These are phyloP conservation scores for Lentinula raphanica DNA, from an alignment of 768 basidiomycete genomes.

Conservation along the genomic window DNA sequence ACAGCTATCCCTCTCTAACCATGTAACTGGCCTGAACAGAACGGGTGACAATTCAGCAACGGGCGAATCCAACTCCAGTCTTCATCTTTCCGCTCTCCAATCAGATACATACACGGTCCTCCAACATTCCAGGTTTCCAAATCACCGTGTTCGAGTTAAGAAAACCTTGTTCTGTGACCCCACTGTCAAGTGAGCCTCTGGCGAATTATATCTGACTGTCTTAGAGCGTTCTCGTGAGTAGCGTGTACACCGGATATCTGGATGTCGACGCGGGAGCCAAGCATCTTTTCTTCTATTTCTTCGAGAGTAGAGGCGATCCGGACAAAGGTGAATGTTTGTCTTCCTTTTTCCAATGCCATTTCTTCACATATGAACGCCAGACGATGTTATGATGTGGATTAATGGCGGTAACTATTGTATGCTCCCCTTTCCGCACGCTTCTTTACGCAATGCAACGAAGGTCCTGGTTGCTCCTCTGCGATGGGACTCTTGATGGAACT, in stretches of 20 bases:
- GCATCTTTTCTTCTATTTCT: slow-evolving; percentile 72
- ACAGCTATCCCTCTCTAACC: background rate
- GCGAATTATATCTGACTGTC: background rate
- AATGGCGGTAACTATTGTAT: slow-evolving; percentile 40
- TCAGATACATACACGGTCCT: slow-evolving; percentile 15
- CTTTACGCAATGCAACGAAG: slow-evolving; percentile 23
- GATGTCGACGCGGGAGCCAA: slow-evolving; percentile 48
- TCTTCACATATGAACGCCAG: slow-evolving; percentile 20
- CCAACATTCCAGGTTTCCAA: slow-evolving; percentile 29
- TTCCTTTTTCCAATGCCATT: slow-evolving; percentile 18
- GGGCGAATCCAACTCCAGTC: background rate
- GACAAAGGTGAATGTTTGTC: slow-evolving; percentile 36
- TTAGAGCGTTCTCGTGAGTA: slow-evolving; percentile 8
- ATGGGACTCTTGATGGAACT: slow-evolving; percentile 69
- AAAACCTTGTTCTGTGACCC: slow-evolving; percentile 41
- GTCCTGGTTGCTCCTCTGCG: slow-evolving; percentile 49
- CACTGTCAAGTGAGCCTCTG: slow-evolving; percentile 31
- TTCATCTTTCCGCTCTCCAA: slow-evolving; percentile 4
- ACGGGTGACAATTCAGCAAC: background rate
- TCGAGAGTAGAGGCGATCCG: slow-evolving; percentile 60
- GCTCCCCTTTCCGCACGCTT: slow-evolving; percentile 10
- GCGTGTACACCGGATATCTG: slow-evolving; percentile 41
- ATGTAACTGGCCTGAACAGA: background rate
- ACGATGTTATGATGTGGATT: slow-evolving; percentile 70
- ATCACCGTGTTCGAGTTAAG: slow-evolving; percentile 37